phyloP scores from a whole-genome alignment of 768 basidiomycete genomes.

The Astraeus odoratus region DNA sequence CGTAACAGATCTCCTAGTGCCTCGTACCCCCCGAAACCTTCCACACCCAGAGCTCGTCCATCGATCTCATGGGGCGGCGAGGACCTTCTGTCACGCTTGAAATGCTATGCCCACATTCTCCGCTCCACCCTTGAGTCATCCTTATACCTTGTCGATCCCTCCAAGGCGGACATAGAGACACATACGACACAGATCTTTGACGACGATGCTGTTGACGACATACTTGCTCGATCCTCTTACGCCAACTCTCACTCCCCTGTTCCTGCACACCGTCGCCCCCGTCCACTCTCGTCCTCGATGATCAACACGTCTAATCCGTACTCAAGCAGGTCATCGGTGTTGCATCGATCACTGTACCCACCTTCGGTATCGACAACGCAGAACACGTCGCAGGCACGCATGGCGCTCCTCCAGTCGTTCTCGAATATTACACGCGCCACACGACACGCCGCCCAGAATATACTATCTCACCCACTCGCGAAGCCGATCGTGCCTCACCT shows the following conservation, averaged over 20 bases:
- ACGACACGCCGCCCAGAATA: conserved; percentile 88
- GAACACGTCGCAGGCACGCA: conserved; percentile 63
- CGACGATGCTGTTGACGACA: conserved; percentile 84
- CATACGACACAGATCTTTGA: conserved; percentile 81
- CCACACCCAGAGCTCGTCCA: conserved; percentile 35
- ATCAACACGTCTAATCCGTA: conserved; percentile 42
- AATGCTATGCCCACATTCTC: conserved; percentile 72
- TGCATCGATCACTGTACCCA: conserved; percentile 66
- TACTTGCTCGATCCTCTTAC: conserved; percentile 73
- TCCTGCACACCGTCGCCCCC: conserved; percentile 74
- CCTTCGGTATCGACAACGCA: conserved; percentile 46
- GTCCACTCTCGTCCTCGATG: conserved; percentile 45
- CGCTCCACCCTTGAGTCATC: conserved; percentile 82
- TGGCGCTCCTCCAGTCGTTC: conserved; percentile 87
- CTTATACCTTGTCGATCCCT: conserved; percentile 89
- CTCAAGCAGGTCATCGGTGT: conserved; percentile 63
- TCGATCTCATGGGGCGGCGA: conserved; percentile 80
- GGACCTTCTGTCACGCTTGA: conserved; percentile 70
- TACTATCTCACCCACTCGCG: conserved; percentile 91
- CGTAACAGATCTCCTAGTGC: conserved; percentile 32
- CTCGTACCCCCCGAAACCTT: conserved; percentile 58
- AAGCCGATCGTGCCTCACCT: conserved; percentile 95
- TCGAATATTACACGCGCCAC: conserved; percentile 92
- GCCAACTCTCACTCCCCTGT: conserved; percentile 74
- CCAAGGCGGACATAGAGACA: conserved; percentile 83